Conservation (phyloP, 176 grass and related monocot genomes). For the Triticum turgidum region DNA sequence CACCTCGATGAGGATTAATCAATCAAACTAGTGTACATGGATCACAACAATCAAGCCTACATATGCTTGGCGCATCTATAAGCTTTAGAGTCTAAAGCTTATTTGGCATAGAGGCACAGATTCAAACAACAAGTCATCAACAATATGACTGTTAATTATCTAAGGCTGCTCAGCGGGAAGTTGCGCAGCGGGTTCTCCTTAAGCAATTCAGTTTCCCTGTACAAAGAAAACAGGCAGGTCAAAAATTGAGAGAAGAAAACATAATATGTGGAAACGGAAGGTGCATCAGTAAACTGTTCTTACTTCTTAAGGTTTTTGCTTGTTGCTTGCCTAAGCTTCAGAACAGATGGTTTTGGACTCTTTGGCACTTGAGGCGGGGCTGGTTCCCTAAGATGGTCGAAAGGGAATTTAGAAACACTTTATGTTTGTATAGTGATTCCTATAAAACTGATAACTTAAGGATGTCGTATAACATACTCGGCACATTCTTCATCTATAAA, state of each 20-base stretch:
- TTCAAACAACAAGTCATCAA: conserved; percentile 29
- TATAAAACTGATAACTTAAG: conserved; percentile 6
- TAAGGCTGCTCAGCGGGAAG: conserved; percentile 70
- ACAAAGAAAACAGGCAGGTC: conserved; percentile 25
- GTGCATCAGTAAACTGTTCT: conserved; percentile 22
- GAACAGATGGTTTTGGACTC: conserved; percentile 59
- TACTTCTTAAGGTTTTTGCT: conserved; percentile 81
- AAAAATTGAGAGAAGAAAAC: conserved; percentile 2
- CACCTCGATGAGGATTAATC: neutral
- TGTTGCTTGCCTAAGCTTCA: conserved; percentile 76
- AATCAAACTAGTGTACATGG: conserved; percentile 1
- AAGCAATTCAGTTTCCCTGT: conserved; percentile 95
- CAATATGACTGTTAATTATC: conserved; percentile 43
- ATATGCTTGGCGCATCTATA: no score
- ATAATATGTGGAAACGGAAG: neutral
- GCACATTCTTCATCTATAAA: conserved; percentile 71
- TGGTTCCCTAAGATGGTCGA: conserved; percentile 47
- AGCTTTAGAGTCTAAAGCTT: conserved; percentile 52
- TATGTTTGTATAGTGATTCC: neutral
- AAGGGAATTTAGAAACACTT: neutral
- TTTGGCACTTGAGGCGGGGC: conserved; percentile 40
- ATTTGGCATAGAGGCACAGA: conserved; percentile 18
- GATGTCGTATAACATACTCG: conserved; percentile 51
- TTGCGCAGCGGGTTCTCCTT: conserved; percentile 87
- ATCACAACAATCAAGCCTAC: no score